Conservation (phyloP, 768 basidiomycete species). For the Tricholomella constricta region DNA sequence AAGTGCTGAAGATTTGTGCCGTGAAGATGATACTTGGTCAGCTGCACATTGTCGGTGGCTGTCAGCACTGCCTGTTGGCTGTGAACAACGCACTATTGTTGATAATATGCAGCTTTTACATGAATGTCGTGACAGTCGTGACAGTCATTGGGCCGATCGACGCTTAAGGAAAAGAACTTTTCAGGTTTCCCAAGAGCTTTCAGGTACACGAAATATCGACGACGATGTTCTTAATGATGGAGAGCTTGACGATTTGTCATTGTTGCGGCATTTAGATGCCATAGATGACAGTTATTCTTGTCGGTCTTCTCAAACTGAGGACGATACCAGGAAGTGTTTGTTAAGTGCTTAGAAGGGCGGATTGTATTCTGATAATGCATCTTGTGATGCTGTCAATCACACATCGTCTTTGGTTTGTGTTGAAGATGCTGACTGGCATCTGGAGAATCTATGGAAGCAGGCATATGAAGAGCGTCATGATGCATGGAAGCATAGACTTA, state of each 20-base stretch:
- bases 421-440: too few species aligned
- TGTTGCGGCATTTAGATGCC: not conserved
- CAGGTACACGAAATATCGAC: not conserved
- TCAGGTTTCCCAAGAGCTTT: not conserved
- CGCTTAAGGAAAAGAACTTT: not conserved
- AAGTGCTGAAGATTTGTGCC: slow-evolving; percentile 23
- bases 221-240: not conserved
- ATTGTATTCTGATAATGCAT: too few species aligned
- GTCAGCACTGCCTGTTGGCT: not conserved
- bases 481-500: too few species aligned
- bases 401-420: too few species aligned
- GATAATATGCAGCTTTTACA: not conserved
- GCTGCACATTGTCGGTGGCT: slow-evolving; percentile 34
- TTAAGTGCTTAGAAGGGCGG: not conserved
- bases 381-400: too few species aligned
- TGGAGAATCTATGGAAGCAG: too few species aligned
- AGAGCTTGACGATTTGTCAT: not conserved
- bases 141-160: too few species aligned
- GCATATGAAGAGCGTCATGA: too few species aligned
- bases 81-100: not conserved
- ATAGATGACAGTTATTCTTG: not conserved
- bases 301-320: not conserved
- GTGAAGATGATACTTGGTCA: slow-evolving; percentile 23
- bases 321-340: not conserved
- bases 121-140: too few species aligned